Percentiles rank a stretch among this genome's conserved stretches.
Evolutionary conservation across 2,329 filamentous ascomycete species (phyloP).

Genomic region (Aspergillus clavatus): DNA sequence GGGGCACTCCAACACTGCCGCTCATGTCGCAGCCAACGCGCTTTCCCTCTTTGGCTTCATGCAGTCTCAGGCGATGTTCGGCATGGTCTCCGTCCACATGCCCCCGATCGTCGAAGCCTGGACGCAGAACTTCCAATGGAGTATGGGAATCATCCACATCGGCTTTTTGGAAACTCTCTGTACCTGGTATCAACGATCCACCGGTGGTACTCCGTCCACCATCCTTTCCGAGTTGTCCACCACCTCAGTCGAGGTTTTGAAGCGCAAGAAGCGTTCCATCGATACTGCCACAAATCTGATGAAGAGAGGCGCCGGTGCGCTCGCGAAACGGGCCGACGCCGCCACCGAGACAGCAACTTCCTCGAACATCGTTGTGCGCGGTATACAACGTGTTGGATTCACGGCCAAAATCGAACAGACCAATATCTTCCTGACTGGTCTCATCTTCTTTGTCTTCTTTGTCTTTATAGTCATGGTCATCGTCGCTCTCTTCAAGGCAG

Average conservation of each 20-base stretch:
- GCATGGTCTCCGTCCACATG: slow-evolving; percentile 72
- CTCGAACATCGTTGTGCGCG: slow-evolving; percentile 56
- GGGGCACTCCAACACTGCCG: slow-evolving; percentile 88
- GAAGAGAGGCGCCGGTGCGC: slow-evolving; percentile 27
- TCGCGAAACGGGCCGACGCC: slow-evolving; percentile 52
- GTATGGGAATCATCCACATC: slow-evolving; percentile 88
- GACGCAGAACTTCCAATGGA: slow-evolving; percentile 98
- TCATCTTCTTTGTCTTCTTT: slow-evolving; percentile 84
- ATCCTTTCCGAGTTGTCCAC: slow-evolving; percentile 69
- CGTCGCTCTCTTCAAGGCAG: slow-evolving; percentile 73
- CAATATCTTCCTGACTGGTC: slow-evolving; percentile 88
- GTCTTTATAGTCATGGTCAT: slow-evolving; percentile 67
- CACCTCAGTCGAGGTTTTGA: slow-evolving; percentile 80
- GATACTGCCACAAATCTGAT: slow-evolving; percentile 29
- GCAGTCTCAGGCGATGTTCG: slow-evolving; percentile 87
- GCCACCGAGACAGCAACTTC: slow-evolving; percentile 25
- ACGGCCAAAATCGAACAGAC: slow-evolving; percentile 77
- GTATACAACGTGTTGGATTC: slow-evolving; percentile 87
- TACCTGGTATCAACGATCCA: slow-evolving; percentile 94
- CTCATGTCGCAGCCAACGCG: slow-evolving; percentile 89
- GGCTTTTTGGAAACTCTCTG: slow-evolving; percentile 83
- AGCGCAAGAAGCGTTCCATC: slow-evolving; percentile 47
- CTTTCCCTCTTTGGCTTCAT: slow-evolving; percentile 93
- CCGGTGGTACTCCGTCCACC: slow-evolving; percentile 76
- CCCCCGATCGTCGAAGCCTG: slow-evolving; percentile 86